phyloP scores from a whole-genome alignment of 2,329 filamentous ascomycete genomes.

The Pseudocercospora pini-densiflorae region DNA sequence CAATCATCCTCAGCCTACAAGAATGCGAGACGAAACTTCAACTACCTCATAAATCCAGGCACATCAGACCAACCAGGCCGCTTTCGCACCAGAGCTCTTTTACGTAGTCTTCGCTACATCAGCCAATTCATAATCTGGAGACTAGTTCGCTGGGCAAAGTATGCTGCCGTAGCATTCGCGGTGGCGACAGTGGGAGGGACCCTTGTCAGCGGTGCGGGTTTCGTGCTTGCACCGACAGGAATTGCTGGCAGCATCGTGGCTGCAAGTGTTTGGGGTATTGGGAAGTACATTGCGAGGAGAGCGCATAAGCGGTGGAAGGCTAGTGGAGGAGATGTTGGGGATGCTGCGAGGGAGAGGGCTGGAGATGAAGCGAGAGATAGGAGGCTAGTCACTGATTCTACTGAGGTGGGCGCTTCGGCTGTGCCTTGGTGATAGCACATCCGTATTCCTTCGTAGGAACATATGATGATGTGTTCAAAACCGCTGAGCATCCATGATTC shows the following conservation, averaged over 20 bases:
- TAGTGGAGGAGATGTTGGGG: background rate
- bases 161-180: conserved; percentile 47
- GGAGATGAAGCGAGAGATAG: background rate
- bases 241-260: conserved; percentile 29
- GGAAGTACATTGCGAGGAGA: conserved; percentile 5
- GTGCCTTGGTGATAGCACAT: background rate
- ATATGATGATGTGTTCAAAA: too few species aligned
- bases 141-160: conserved; percentile 49
- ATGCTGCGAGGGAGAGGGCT: conserved; percentile 5
- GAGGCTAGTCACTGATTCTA: background rate
- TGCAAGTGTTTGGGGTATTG: background rate
- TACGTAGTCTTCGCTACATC: conserved; percentile 45
- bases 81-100: conserved; percentile 45
- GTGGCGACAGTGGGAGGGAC: conserved; percentile 46
- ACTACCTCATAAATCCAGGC: conserved; percentile 20
- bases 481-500: too few species aligned
- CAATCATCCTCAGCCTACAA: conserved; percentile 11
- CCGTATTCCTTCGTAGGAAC: too few species aligned
- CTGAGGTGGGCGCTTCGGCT: background rate
- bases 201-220: conserved; percentile 45
- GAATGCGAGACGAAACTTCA: conserved; percentile 13
- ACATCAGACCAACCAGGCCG: conserved; percentile 34
- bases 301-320: background rate
- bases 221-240: conserved; percentile 49
- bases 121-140: conserved; percentile 50